phyloP scores from a whole-genome alignment of 1,284 basidiomycete species.

The Irpex sp. region DNA sequence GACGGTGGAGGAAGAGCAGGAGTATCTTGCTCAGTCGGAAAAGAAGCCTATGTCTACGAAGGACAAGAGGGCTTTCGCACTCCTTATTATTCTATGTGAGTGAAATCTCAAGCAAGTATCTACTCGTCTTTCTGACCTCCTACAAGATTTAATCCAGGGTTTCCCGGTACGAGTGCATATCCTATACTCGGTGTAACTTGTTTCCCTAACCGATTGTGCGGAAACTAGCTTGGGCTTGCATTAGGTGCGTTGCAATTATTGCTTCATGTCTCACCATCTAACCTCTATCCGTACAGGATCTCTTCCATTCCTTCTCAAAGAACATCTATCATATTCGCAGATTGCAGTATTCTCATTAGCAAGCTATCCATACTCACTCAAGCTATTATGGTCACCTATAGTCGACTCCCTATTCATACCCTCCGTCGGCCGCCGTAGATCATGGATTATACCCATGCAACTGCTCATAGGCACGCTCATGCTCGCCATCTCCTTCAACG shows the following conservation, averaged over 20 bases:
- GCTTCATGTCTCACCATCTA: not conserved
- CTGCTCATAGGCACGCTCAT: slow-evolving; percentile 85
- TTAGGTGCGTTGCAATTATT: slow-evolving; percentile 44
- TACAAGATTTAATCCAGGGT: slow-evolving; percentile 87
- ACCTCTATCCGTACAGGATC: slow-evolving; percentile 57
- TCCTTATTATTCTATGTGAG: slow-evolving; percentile 90
- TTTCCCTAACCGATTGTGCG: slow-evolving; percentile 5
- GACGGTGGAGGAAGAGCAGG: slow-evolving; percentile 24
- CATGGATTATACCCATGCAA: slow-evolving; percentile 99
- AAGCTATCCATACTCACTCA: slow-evolving; percentile 96
- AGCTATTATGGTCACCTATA: slow-evolving; percentile 96
- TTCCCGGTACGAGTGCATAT: slow-evolving; percentile 72
- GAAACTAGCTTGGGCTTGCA: slow-evolving; percentile 63
- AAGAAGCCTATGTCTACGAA: slow-evolving; percentile 58
- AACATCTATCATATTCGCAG: slow-evolving; percentile 95
- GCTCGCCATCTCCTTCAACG: slow-evolving; percentile 82
- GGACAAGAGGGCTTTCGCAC: slow-evolving; percentile 83
- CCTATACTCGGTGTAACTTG: slow-evolving; percentile 15
- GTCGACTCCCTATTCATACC: slow-evolving; percentile 90
- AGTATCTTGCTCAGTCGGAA: slow-evolving; percentile 19
- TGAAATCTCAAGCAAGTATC: slow-evolving; percentile 13
- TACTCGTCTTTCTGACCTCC: slow-evolving; percentile 3
- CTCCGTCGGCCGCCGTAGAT: slow-evolving; percentile 87
- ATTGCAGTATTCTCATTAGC: slow-evolving; percentile 93
- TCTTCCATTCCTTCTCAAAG: slow-evolving; percentile 92